phyloP scores from a whole-genome alignment of 1,284 basidiomycete genomes.

The Puccinia triticina region DNA sequence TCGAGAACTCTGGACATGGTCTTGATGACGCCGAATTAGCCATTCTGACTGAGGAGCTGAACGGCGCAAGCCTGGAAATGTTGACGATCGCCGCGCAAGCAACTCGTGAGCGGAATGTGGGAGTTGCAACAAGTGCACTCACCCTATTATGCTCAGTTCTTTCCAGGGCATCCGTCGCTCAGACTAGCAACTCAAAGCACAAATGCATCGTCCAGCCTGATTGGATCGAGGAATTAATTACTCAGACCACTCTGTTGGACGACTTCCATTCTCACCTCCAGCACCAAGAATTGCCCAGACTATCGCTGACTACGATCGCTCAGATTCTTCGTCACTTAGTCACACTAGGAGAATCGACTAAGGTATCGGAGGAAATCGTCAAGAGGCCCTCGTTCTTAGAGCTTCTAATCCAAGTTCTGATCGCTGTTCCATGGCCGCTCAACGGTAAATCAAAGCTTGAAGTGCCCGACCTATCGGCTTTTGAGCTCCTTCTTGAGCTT shows the following conservation, averaged over 20 bases:
- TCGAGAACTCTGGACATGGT: not conserved
- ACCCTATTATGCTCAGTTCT: conserved; percentile 38
- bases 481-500: conserved; percentile 36
- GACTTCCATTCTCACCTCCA: conserved; percentile 40
- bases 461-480: conserved; percentile 21
- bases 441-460: not conserved
- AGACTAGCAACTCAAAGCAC: conserved; percentile 4
- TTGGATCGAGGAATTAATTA: conserved; percentile 47
- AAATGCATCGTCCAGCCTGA: conserved; percentile 18
- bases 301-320: conserved; percentile 26
- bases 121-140: conserved; percentile 28
- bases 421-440: conserved; percentile 48
- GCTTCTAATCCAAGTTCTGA: conserved; percentile 32
- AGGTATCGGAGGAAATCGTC: conserved; percentile 44
- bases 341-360: conserved; percentile 23
- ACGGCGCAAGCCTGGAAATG: conserved; percentile 30
- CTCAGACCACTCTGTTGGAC: conserved; percentile 25
- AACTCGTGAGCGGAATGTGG: conserved; percentile 42
- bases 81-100: conserved; percentile 39
- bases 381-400: conserved; percentile 40
- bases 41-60: conserved; percentile 24
- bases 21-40: not conserved
- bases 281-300: conserved; percentile 34
- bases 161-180: conserved; percentile 1
- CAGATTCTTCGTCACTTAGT: conserved; percentile 34